Conservation (phyloP, 148 eudicot species). For the Vaccinium vitisidaea region DNA sequence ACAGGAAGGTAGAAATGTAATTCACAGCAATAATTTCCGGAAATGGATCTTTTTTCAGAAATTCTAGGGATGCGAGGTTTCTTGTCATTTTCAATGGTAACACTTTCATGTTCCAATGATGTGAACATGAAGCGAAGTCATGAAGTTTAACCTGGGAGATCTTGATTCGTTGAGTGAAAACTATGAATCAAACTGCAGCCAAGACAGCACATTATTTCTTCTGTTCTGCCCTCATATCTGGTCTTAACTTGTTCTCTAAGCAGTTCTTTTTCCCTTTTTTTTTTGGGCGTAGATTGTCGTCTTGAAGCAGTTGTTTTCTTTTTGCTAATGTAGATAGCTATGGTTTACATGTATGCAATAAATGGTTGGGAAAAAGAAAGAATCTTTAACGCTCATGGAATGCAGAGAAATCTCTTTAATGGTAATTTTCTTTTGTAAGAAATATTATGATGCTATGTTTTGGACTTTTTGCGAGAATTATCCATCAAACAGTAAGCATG, state of each 20-base stretch:
- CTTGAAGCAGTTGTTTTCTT: neutral
- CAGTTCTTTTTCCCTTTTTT: neutral
- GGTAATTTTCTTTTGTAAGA: neutral
- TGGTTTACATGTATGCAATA: neutral
- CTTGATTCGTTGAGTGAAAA: too few species aligned
- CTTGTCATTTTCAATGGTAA: neutral
- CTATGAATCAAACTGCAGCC: too few species aligned
- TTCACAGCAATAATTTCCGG: neutral
- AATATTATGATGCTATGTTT: neutral
- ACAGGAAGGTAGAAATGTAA: neutral
- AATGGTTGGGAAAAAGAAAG: neutral
- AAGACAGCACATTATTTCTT: too few species aligned
- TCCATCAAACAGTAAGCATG: neutral
- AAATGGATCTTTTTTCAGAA: neutral
- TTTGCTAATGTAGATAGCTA: neutral
- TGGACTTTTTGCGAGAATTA: neutral
- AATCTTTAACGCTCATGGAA: neutral
- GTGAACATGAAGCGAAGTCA: neutral
- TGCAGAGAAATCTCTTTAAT: neutral
- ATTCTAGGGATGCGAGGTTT: neutral
- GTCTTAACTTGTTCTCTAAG: neutral
- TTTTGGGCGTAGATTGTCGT: neutral
- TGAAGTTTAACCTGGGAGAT: neutral
- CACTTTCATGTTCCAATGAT: neutral
- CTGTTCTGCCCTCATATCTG: too few species aligned